Evolutionary conservation across 176 grass and related monocot genomes (phyloP).

Genomic region (Aegilops tauschii): DNA sequence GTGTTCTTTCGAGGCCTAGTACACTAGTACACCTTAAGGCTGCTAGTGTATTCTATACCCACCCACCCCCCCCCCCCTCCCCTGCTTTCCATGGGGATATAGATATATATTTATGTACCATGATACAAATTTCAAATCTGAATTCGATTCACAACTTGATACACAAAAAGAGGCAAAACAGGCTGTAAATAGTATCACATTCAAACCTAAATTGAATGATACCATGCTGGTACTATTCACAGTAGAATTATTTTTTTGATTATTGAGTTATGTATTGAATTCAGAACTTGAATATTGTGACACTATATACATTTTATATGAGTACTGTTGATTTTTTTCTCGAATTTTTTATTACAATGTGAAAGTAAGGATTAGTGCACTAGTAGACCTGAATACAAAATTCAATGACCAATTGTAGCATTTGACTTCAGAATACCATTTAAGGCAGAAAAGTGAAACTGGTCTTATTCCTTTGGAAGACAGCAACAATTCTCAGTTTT

Average conservation of each 20-base stretch:
- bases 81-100: no score
- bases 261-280: background rate
- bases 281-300: background rate
- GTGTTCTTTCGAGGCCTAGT: background rate
- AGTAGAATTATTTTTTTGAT: background rate
- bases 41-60: no score
- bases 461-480: background rate
- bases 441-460: background rate
- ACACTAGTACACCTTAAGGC: background rate
- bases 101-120: no score
- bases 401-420: background rate
- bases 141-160: background rate
- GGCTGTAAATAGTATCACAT: background rate
- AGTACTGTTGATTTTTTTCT: background rate
- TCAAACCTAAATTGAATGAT: background rate
- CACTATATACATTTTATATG: background rate
- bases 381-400: background rate
- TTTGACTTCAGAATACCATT: constrained; percentile 14
- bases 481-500: background rate
- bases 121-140: background rate
- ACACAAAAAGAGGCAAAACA: background rate
- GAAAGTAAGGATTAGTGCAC: background rate
- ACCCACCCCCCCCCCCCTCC: no score
- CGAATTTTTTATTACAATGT: background rate
- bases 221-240: background rate